Evolutionary conservation across 139 green algal genomes (phyloP).

Genomic region (Chlorella sp.): DNA sequence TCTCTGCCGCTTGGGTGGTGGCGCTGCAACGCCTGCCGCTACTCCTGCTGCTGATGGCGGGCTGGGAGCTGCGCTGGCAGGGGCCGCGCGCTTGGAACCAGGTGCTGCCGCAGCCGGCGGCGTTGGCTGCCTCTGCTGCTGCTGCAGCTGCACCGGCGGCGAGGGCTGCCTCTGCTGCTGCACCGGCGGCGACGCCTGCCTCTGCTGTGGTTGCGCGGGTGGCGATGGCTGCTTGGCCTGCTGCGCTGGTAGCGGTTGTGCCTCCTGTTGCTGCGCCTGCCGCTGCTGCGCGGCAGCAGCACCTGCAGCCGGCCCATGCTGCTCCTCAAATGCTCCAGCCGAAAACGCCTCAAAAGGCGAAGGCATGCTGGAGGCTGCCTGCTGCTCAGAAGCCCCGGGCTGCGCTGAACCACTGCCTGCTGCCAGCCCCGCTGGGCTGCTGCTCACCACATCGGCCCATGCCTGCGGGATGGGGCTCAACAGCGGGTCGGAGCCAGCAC

Average conservation of each 20-base stretch:
- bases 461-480: constrained; percentile 4
- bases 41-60: neutral
- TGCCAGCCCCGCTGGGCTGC: neutral
- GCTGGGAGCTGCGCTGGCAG: neutral
- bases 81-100: neutral
- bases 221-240: neutral
- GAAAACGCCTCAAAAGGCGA: neutral
- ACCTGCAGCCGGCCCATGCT: neutral
- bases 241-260: neutral
- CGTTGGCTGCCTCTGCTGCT: neutral
- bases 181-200: neutral
- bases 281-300: neutral
- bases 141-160: neutral
- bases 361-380: neutral
- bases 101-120: neutral
- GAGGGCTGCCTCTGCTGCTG: neutral
- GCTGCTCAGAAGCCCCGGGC: neutral
- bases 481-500: neutral
- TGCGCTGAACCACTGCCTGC: neutral
- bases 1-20: neutral
- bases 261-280: neutral
- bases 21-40: neutral
- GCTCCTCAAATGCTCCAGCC: neutral
- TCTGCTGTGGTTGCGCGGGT: neutral
- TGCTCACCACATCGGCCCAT: neutral